A percentile compares a stretch with the other conserved stretches of the same genome.
These are phyloP conservation scores for Acer campestre DNA, from an alignment of 345 rosid genomes.

Conservation along the genomic window DNA sequence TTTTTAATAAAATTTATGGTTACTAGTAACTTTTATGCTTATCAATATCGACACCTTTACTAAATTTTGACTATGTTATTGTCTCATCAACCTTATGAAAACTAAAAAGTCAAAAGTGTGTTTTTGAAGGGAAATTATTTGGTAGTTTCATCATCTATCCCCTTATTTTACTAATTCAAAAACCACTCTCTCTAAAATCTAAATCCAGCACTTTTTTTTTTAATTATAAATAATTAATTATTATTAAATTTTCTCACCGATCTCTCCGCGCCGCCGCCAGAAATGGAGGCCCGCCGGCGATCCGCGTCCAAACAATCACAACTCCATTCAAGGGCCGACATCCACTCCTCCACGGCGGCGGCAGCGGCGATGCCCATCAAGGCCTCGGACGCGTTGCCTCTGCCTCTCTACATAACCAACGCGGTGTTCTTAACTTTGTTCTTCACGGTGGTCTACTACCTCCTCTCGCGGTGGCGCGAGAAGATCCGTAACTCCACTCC, in stretches of 20 bases:
- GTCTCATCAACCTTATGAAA: too few relatives aligned
- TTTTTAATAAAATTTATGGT: too few relatives aligned
- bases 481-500: slow-evolving; percentile 72
- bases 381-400: slow-evolving; percentile 56
- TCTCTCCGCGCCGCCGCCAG: neutral
- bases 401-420: slow-evolving; percentile 57
- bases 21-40: too few relatives aligned
- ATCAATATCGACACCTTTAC: too few relatives aligned
- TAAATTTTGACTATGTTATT: too few relatives aligned
- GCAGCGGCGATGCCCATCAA: neutral
- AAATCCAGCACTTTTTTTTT: too few relatives aligned
- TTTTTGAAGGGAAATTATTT: too few relatives aligned
- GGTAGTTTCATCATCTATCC: too few relatives aligned
- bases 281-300: slow-evolving; percentile 35
- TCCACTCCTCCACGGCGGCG: neutral
- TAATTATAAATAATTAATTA: too few relatives aligned
- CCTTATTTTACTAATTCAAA: neutral
- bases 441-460: slow-evolving; percentile 64
- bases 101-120: too few relatives aligned
- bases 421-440: slow-evolving; percentile 62
- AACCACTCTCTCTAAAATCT: neutral
- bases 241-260: neutral
- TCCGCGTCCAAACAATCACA: neutral
- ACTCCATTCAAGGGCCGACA: neutral
- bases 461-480: slow-evolving; percentile 72